Evolutionary conservation across 495 filamentous ascomycete species (phyloP).

Genomic region (Penicillium macrosclerotiorum): DNA sequence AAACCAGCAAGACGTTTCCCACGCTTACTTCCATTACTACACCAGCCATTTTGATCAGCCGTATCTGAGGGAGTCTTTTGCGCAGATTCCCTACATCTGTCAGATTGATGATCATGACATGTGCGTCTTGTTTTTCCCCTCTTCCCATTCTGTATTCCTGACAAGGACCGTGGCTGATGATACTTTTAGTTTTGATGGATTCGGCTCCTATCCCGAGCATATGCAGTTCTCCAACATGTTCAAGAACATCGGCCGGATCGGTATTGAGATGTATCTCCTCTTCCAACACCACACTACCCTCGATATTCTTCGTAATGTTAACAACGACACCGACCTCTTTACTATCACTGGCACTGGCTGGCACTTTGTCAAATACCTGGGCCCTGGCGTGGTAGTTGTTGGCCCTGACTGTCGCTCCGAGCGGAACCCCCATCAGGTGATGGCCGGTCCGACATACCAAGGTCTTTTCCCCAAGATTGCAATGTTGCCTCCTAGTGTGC

Average conservation of each 20-base stretch:
- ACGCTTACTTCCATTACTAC: slow-evolving; percentile 99
- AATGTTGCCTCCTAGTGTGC: slow-evolving; percentile 84
- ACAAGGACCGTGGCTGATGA: slow-evolving; percentile 15
- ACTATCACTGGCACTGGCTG: slow-evolving; percentile 95
- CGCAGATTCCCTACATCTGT: slow-evolving; percentile 91
- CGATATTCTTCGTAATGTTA: slow-evolving; percentile 84
- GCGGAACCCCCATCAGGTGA: slow-evolving; percentile 82
- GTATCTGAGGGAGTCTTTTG: slow-evolving; percentile 88
- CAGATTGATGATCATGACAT: slow-evolving; percentile 98
- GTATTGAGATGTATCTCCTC: slow-evolving; percentile 98
- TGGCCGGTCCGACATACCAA: slow-evolving; percentile 96
- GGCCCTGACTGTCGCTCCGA: slow-evolving; percentile 91
- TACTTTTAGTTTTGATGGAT: slow-evolving; percentile 82
- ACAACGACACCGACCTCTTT: slow-evolving; percentile 86
- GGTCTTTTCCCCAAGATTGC: slow-evolving; percentile 95
- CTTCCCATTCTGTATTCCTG: background rate
- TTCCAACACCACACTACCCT: slow-evolving; percentile 98
- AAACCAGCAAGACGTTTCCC: slow-evolving; percentile 90
- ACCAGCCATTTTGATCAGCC: slow-evolving; percentile 97
- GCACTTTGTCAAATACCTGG: slow-evolving; percentile 97
- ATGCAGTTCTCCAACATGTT: slow-evolving; percentile 98
- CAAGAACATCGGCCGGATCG: slow-evolving; percentile 95
- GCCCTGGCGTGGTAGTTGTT: slow-evolving; percentile 84
- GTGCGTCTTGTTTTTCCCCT: slow-evolving; percentile 61
- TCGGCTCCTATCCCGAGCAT: slow-evolving; percentile 93